Base-by-base conservation (phyloP, 2,329 filamentous ascomycete species). In the Xylaria sp. region DNA sequence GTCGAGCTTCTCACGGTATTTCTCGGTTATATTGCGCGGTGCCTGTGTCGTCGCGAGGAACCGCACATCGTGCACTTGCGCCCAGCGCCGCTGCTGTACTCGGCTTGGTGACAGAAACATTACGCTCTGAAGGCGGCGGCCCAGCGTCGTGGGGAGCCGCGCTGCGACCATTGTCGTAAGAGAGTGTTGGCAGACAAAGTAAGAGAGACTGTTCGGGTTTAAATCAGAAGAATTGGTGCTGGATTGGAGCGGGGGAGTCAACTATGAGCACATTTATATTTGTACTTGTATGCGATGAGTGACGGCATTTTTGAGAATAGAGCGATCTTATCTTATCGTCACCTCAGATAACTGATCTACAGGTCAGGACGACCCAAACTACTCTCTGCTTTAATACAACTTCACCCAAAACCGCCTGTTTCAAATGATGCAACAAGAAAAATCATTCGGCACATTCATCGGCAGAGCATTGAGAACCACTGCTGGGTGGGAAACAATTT, bases 31-130 rank as follows among this genome's bases (percentile, higher is more conserved):
- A 75, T 87, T 86, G 67, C 88, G 86, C 56, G 90, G 86, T 66
- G 89, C 84, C 67, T 89, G 88, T 70, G 94, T 92, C 18, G 94
- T 96, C 70, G 92, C 92, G 55, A 97, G 88, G 85, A 95, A 97
- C 72, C 94, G 93, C 57, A 97, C 90, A 81, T 98, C 93, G 80
- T 97, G 93, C 36, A 98, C 94, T 76, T 93, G 93, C 1, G 95
- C 95, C 92, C 93, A 97, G 79, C 94, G 90, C 65, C 91, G 89
- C 81, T 98, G 95, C 74, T 83, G 79, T 31, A 55, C 23, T 54
- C 46, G 51, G 61, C 36, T 64, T 6, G 41, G 68, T 10, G 48
- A 54, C 60, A 68, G 70, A 0, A 69, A 58, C 48, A 39, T 52
- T 62, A 48, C 43, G 15, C 64, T 64, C n/a, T 62, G 68, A 39